phyloP scores from a whole-genome alignment of 805 yeast genomes.

The Candida golubevii region DNA sequence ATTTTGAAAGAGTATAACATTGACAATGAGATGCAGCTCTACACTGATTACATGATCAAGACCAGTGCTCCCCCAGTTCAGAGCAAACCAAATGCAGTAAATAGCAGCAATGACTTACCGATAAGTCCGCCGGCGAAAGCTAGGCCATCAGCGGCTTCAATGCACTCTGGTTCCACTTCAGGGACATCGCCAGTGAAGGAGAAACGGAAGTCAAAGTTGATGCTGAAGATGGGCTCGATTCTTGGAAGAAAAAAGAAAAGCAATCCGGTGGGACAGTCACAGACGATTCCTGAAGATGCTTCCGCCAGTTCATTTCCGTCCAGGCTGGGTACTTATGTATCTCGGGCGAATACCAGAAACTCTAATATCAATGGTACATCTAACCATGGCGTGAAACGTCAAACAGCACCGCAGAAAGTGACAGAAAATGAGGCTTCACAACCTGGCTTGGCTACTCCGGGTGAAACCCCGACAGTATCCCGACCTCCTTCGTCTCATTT shows the following conservation, averaged over 20 bases:
- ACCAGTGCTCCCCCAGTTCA: slow-evolving; percentile 12
- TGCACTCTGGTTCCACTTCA: slow-evolving; percentile 12
- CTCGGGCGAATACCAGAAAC: slow-evolving; percentile 10
- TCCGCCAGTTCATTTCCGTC: slow-evolving; percentile 22
- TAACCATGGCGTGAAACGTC: background rate
- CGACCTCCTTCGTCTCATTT: background rate
- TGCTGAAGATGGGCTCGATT: slow-evolving; percentile 72
- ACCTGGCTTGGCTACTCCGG: background rate
- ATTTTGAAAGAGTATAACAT: slow-evolving; percentile 46
- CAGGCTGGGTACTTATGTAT: slow-evolving; percentile 8
- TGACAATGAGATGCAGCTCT: slow-evolving; percentile 34
- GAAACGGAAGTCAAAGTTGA: slow-evolving; percentile 41
- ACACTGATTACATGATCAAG: slow-evolving; percentile 31
- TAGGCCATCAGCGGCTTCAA: slow-evolving; percentile 9
- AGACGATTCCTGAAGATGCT: slow-evolving; percentile 33
- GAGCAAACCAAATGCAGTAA: background rate
- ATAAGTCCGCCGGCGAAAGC: slow-evolving; percentile 3
- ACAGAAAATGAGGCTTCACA: background rate
- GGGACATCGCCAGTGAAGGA: slow-evolving; percentile 23
- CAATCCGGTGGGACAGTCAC: slow-evolving; percentile 20
- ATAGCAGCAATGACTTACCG: background rate
- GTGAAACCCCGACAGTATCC: background rate
- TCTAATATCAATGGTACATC: slow-evolving; percentile 11
- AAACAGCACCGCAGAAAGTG: background rate
- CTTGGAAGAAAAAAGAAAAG: slow-evolving; percentile 58